A percentile compares a stretch with the other conserved stretches of the same genome.
phyloP scores from a whole-genome alignment of 257 asterid species.

The Solanum gandarillasii region DNA sequence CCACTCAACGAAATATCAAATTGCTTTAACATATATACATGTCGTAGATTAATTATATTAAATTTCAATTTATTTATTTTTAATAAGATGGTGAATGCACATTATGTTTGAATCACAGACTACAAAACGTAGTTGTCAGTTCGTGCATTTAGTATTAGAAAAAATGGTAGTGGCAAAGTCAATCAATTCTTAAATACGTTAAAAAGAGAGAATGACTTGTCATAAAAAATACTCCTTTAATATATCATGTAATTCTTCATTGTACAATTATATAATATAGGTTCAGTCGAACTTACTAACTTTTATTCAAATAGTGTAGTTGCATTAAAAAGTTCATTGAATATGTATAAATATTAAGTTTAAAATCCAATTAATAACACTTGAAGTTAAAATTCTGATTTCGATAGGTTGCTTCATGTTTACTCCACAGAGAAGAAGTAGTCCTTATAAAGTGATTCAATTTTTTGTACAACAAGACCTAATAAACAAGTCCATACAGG shows the following conservation, averaged over 20 bases:
- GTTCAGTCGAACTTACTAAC: too few relatives aligned
- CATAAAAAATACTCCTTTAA: background rate
- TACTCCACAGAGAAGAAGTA: background rate
- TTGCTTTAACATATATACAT: background rate
- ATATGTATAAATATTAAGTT: too few relatives aligned
- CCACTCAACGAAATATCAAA: background rate
- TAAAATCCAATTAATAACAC: background rate
- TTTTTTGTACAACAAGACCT: background rate
- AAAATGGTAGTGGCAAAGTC: background rate
- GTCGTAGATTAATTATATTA: background rate
- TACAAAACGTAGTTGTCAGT: background rate
- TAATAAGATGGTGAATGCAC: background rate
- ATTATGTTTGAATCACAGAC: background rate
- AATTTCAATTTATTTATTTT: background rate
- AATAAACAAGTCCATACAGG: background rate
- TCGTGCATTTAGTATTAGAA: background rate
- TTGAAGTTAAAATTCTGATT: too few relatives aligned
- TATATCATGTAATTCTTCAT: too few relatives aligned
- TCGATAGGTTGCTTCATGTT: background rate
- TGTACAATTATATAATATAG: background rate
- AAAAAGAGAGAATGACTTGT: background rate
- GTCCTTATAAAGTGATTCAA: background rate
- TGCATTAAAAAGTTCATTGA: background rate
- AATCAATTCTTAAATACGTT: background rate
- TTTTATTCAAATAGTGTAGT: background rate